Evolutionary conservation across 2,329 filamentous ascomycete genomes (phyloP).

Genomic region (Stagonosporopsis vannaccii): DNA sequence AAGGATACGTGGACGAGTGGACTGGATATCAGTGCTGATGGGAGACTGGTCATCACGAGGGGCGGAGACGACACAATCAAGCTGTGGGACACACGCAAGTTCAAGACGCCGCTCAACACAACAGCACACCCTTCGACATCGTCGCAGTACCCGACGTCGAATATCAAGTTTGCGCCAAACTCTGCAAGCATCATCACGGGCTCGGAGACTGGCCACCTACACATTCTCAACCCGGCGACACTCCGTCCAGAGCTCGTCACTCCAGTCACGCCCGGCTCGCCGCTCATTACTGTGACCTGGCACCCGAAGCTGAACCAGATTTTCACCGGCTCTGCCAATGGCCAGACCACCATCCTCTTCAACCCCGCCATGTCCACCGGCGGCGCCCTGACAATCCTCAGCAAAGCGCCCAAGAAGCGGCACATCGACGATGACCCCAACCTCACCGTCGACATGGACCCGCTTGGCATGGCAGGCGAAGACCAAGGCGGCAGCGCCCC

Average conservation of each 20-base stretch:
- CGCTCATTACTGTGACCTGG: conserved; percentile 87
- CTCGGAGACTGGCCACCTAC: conserved; percentile 82
- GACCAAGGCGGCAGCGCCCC: conserved; percentile 63
- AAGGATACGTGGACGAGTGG: conserved; percentile 90
- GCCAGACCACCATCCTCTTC: conserved; percentile 88
- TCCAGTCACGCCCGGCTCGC: conserved; percentile 82
- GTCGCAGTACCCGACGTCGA: conserved; percentile 80
- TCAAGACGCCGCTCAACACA: conserved; percentile 86
- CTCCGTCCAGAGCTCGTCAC: conserved; percentile 84
- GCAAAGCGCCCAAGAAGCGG: conserved; percentile 89
- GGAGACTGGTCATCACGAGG: conserved; percentile 86
- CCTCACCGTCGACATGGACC: conserved; percentile 76
- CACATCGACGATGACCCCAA: conserved; percentile 93
- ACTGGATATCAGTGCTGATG: conserved; percentile 88
- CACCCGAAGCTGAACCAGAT: conserved; percentile 97
- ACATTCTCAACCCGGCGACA: conserved; percentile 93
- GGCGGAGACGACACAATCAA: conserved; percentile 94
- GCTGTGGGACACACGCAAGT: conserved; percentile 95
- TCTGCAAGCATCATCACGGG: conserved; percentile 87
- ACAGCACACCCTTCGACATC: conserved; percentile 83
- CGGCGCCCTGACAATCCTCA: conserved; percentile 89
- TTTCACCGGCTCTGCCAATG: conserved; percentile 89
- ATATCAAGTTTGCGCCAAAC: conserved; percentile 88
- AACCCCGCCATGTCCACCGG: conserved; percentile 81
- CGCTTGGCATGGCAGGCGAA: conserved; percentile 82